These are phyloP conservation scores for Tolypocladium nubicola DNA, from an alignment of 2,329 filamentous ascomycete species.

Conservation along the genomic window DNA sequence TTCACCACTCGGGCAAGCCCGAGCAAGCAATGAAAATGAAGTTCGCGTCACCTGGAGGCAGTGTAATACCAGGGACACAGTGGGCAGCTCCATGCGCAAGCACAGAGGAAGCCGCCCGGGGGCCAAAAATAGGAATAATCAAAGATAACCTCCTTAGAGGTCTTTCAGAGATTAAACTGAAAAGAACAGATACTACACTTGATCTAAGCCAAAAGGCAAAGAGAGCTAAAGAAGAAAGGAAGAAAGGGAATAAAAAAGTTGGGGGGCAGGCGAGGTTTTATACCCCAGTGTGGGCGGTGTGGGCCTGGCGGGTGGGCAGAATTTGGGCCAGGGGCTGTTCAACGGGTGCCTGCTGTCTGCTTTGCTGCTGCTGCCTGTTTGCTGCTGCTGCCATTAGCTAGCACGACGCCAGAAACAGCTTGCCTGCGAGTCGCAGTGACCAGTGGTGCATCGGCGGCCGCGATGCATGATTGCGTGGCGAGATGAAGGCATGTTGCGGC, in stretches of 20 bases:
- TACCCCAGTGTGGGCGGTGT: slow-evolving; percentile 9
- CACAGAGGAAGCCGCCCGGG: slow-evolving; percentile 25
- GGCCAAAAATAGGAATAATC: slow-evolving; percentile 65
- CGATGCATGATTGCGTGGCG: no score
- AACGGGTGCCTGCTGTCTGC: background rate
- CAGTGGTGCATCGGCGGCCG: background rate
- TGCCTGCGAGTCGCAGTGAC: background rate
- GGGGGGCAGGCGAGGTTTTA: slow-evolving; percentile 11
- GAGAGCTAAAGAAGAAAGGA: slow-evolving; percentile 29
- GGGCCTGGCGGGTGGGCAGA: slow-evolving; percentile 1
- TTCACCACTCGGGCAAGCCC: slow-evolving; percentile 25
- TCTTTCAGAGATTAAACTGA: slow-evolving; percentile 94
- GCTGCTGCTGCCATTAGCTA: background rate
- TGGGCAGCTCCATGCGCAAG: slow-evolving; percentile 28
- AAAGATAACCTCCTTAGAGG: slow-evolving; percentile 59
- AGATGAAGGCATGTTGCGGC: no score
- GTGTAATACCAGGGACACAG: slow-evolving; percentile 35
- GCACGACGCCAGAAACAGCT: background rate
- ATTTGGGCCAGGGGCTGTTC: background rate
- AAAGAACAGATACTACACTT: slow-evolving; percentile 96
- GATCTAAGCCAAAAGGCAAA: slow-evolving; percentile 66
- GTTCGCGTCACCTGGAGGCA: slow-evolving; percentile 33
- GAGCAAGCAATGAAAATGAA: slow-evolving; percentile 26
- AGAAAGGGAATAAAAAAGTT: slow-evolving; percentile 11
- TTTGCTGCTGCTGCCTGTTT: background rate